A percentile compares a stretch with the other conserved stretches of the same genome.
Conservation (phyloP, 2,329 filamentous ascomycete species). For the Dryadomyces quercus-mongolicae region DNA sequence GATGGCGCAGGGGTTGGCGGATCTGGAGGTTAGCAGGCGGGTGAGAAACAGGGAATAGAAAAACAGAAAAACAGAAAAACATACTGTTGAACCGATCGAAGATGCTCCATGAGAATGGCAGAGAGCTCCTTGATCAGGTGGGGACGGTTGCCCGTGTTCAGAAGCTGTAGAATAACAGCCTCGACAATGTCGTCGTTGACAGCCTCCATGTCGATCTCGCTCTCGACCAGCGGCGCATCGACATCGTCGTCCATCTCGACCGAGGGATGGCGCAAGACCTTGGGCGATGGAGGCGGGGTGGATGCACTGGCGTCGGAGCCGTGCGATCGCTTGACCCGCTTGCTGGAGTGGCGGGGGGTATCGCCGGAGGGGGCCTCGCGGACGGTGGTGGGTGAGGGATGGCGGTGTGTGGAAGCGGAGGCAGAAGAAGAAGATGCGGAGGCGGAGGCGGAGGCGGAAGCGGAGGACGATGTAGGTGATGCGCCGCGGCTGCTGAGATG, state of each 20-base stretch:
- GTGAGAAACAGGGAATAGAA: slow-evolving; percentile 2
- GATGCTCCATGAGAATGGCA: slow-evolving; percentile 59
- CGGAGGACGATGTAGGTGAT: not conserved
- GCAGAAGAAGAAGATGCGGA: slow-evolving; percentile 1
- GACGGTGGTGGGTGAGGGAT: slow-evolving; percentile 16
- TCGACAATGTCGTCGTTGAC: slow-evolving; percentile 96
- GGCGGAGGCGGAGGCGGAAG: slow-evolving; percentile 3
- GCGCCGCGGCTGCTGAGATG: slow-evolving; percentile 17
- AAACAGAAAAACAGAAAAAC: slow-evolving; percentile 23
- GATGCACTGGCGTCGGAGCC: slow-evolving; percentile 27
- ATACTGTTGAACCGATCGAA: slow-evolving; percentile 85
- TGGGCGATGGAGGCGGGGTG: slow-evolving; percentile 71
- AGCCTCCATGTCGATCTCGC: slow-evolving; percentile 62
- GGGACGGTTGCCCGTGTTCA: slow-evolving; percentile 81
- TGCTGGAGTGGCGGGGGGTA: slow-evolving; percentile 31
- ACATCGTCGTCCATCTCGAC: slow-evolving; percentile 23
- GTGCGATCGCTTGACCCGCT: slow-evolving; percentile 73
- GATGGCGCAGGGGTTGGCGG: slow-evolving; percentile 88
- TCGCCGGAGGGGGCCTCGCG: slow-evolving; percentile 17
- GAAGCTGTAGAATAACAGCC: slow-evolving; percentile 75
- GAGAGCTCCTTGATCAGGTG: slow-evolving; percentile 93
- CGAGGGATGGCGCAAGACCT: slow-evolving; percentile 23
- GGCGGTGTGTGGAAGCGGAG: slow-evolving; percentile 2
- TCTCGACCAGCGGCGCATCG: slow-evolving; percentile 13
- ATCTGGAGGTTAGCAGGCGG: slow-evolving; percentile 41